Base-by-base conservation (phyloP, 2,329 filamentous ascomycete species). In the Pseudocercospora crystallina region DNA sequence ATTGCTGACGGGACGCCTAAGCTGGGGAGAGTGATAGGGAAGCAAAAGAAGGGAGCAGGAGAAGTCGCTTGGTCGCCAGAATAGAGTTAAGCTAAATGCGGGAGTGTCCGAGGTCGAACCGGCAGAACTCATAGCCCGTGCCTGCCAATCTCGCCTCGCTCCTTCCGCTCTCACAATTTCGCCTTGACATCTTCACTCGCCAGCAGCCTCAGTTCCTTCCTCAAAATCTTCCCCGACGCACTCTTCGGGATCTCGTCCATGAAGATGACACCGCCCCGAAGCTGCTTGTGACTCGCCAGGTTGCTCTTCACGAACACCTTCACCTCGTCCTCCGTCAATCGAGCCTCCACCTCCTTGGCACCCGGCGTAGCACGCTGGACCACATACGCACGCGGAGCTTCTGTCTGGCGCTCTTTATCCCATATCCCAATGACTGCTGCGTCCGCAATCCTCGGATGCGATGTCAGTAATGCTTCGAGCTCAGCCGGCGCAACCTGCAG, bases 381-480 rank as follows among this genome's bases (percentile, higher is more conserved):
- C 7, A 85, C 75, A 53, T 81, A 83, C 0, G 82, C 82, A 64
- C 84, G 84, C 13, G 82, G 82, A 0, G 83, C 70, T 59, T 85
- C 82, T 0, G 81, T 77, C 29, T 44, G 33, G 17, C 33, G 35
- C 7, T 71, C 66, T 5, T 81, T 80, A 54, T 84, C 82, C 0
- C 83, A 85, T 1, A 90, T 75, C 12, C 85, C 84, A 57, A 94
- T 89, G 5, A 94, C 88, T 12, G 88, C 84, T 58, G 83, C 86
- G 69, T 94, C 89, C 35, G 81, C 80, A 12, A 94, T 87, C 11
- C 78, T 77, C 0, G 84, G 82, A 67, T 92, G 88, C 4, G 43
- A 43, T 14, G 39, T 43, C 36, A 52, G 40, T 3, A 47, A 38
- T 39, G 26, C 61, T 53, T 65, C 62, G 2, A 65, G 60, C 44